Base-by-base conservation (phyloP, 371 early-diverging fungal species). In the Apophysomyces elegans region DNA sequence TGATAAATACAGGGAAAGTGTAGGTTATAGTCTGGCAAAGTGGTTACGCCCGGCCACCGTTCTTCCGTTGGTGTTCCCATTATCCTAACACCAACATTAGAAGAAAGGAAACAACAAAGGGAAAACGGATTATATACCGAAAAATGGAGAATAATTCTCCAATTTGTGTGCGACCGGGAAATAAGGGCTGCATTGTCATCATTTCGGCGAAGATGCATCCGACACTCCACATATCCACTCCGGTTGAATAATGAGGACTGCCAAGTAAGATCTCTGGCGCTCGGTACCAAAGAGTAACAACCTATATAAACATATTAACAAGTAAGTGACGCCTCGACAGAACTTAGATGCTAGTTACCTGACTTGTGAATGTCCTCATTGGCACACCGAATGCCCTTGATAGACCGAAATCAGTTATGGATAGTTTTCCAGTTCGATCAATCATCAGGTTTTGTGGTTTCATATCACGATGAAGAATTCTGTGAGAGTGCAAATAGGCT, bases 61-160 rank as follows among this genome's bases (percentile, higher is more conserved):
- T 84, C 77, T 59, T 96, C 95, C 57, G 77, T 89, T 1, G 99
- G 99, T 6, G 98, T 98, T 41, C 99, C 99, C 39, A 97, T 84
- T 14, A 87, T 76, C 21, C 54, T 50, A 50, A 21, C 32, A 14
- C 47, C 12, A 43, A 16, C 47, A 16, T 47, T 47, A 12, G 2
- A 9, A 47, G 13, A 18, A 14, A 18, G 16, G 9, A 11, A 47
- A 16, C 47, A 47, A n/a, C 2, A 7, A 3, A n/a, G 47, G 16
- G 7, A 4, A 18, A 4, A 47, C 13, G 13, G 47, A 4, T 7
- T 7, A 47, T 18, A 6, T 21, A 50, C 74, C 92, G 80, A 84
- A 98, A 98, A 72, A 99, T 98, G 67, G 90, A 87, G 83, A 95
- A 95, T 11, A 99, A 76, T 74, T 99, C 94, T 79, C 98, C 98